Conservation (phyloP, 495 filamentous ascomycete genomes). For the Cercophora sp. region DNA sequence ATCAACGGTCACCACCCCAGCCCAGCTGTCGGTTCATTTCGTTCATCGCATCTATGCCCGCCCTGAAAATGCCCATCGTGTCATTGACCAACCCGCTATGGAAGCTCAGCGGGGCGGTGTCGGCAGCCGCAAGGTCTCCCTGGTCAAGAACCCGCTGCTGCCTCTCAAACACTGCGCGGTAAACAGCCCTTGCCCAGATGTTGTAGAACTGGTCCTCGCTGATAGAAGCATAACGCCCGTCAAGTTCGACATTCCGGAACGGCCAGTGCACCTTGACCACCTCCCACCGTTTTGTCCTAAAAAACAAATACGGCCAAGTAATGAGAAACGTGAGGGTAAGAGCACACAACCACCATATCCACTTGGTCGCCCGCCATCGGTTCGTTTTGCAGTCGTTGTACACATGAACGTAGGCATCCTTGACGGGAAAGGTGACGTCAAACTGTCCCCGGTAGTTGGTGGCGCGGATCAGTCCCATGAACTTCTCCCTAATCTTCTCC, state of each 20-base stretch:
- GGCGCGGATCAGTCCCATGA: conserved; percentile 45
- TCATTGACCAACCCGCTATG: conserved; percentile 25
- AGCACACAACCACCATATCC: conserved; percentile 57
- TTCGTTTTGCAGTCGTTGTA: conserved; percentile 55
- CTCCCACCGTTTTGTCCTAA: conserved; percentile 58
- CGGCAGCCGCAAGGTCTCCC: conserved; percentile 34
- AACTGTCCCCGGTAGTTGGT: conserved; percentile 61
- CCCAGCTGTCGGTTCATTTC: conserved; percentile 44
- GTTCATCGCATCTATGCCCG: conserved; percentile 39
- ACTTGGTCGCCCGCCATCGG: conserved; percentile 51
- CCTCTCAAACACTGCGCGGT: conserved; percentile 38
- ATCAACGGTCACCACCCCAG: conserved; percentile 33
- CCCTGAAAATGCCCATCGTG: conserved; percentile 29
- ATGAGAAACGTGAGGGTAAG: conserved; percentile 59
- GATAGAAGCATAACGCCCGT: conserved; percentile 41
- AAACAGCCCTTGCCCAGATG: conserved; percentile 42
- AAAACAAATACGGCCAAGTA: conserved; percentile 60
- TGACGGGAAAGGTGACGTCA: conserved; percentile 48
- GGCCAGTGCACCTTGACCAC: conserved; percentile 53
- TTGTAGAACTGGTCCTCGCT: conserved; percentile 47
- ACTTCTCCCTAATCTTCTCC: conserved; percentile 36
- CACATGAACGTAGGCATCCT: conserved; percentile 44
- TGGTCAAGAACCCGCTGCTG: conserved; percentile 38
- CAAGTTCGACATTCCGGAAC: conserved; percentile 34
- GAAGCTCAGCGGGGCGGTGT: conserved; percentile 29